These are phyloP conservation scores for Triticum aestivum DNA, from an alignment of 176 grass and related monocot genomes.

Conservation along the genomic window DNA sequence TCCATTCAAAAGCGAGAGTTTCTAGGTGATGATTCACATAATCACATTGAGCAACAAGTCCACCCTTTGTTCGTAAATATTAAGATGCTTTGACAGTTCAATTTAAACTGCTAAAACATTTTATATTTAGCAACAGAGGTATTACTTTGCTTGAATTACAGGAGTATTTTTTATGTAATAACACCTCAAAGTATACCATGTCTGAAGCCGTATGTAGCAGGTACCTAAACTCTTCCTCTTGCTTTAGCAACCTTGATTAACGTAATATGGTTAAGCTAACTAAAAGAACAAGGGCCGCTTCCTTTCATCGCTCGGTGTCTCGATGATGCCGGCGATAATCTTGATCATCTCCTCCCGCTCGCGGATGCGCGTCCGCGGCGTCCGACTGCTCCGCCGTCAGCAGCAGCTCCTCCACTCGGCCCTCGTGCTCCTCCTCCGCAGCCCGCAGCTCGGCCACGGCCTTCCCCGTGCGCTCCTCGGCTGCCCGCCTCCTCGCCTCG, in stretches of 20 bases:
- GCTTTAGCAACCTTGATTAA: not conserved
- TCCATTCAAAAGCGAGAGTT: too few relatives aligned
- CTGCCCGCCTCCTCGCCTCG: constrained; percentile 3
- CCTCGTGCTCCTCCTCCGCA: not conserved
- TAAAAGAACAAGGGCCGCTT: constrained; percentile 30
- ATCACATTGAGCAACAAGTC: too few relatives aligned
- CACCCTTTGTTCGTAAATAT: too few relatives aligned
- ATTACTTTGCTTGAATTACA: not conserved
- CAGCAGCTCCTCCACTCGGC: constrained; percentile 28
- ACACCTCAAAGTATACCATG: not conserved
- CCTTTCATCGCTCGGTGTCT: not conserved
- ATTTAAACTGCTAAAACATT: too few relatives aligned
- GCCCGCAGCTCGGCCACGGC: not conserved
- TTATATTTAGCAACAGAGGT: too few relatives aligned
- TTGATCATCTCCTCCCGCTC: constrained; percentile 29
- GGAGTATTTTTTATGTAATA: not conserved
- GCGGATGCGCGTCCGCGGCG: constrained; percentile 17
- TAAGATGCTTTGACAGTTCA: too few relatives aligned
- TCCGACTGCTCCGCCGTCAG: constrained; percentile 1
- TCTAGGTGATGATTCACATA: too few relatives aligned
- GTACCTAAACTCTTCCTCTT: not conserved
- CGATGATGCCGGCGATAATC: constrained; percentile 10
- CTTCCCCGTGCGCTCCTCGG: constrained; percentile 3
- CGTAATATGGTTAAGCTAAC: not conserved
- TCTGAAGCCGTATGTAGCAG: not conserved